Percentiles rank a stretch among this genome's conserved stretches.
These are phyloP conservation scores for Neonectria neomacrospora DNA, from an alignment of 2,329 filamentous ascomycete species.

Conservation along the genomic window DNA sequence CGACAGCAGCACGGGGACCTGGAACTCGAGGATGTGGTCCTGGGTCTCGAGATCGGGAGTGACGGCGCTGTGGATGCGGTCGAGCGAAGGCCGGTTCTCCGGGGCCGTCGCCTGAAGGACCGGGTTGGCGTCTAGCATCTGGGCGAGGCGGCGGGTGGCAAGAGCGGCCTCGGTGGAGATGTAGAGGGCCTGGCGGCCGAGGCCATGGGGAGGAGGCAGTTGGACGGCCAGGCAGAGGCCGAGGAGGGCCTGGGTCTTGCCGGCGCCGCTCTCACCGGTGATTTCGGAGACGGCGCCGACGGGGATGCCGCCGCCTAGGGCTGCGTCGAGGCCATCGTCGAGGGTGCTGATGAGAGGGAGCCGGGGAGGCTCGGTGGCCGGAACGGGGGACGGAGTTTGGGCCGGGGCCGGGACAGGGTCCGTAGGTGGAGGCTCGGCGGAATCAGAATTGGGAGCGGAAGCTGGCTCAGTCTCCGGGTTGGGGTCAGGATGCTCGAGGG, in stretches of 20 bases:
- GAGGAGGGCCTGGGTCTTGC: conserved; percentile 94
- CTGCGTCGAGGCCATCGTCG: conserved; percentile 75
- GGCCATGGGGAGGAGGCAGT: conserved; percentile 77
- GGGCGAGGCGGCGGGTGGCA: conserved; percentile 81
- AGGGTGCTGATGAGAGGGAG: conserved; percentile 76
- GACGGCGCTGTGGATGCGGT: conserved; percentile 81
- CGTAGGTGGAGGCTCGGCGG: conserved; percentile 11
- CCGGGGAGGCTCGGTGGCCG: conserved; percentile 8
- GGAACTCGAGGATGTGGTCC: conserved; percentile 93
- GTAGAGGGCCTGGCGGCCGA: conserved; percentile 83
- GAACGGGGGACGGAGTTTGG: conserved; percentile 4
- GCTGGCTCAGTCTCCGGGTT: conserved; percentile 12
- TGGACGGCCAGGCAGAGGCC: conserved; percentile 86
- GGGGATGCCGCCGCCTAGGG: conserved; percentile 81
- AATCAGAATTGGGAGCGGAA: not conserved
- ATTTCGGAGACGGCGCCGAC: conserved; percentile 87
- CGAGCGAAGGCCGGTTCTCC: conserved; percentile 68
- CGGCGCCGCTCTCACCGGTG: conserved; percentile 90
- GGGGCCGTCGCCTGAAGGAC: conserved; percentile 56
- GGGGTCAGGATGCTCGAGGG: conserved; percentile 19
- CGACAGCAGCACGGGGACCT: conserved; percentile 85
- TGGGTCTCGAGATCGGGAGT: conserved; percentile 93
- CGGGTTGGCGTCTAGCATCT: conserved; percentile 78
- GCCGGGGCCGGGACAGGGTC: not conserved
- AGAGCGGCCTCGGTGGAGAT: conserved; percentile 92